Percentiles rank a stretch among this genome's conserved stretches.
Conservation (phyloP, 1,284 basidiomycete genomes). For the Megacollybia platyphylla region DNA sequence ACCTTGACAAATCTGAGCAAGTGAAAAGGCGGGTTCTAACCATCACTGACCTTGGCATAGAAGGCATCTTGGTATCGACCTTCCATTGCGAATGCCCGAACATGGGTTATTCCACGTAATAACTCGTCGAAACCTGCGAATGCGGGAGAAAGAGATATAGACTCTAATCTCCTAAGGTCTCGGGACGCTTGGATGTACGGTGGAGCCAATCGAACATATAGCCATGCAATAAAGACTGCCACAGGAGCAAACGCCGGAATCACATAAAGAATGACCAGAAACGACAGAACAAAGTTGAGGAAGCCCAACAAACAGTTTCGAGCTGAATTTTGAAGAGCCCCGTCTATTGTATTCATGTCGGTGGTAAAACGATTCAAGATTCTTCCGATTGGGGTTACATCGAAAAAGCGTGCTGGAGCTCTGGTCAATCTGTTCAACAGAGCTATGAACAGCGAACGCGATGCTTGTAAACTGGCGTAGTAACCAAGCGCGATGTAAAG, state of each 20-base stretch:
- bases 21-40: neutral
- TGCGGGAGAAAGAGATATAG: slow-evolving; percentile 52
- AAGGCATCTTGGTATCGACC: slow-evolving; percentile 61
- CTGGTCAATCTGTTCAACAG: slow-evolving; percentile 43
- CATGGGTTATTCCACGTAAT: slow-evolving; percentile 62
- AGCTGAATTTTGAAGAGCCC: slow-evolving; percentile 44
- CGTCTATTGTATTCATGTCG: slow-evolving; percentile 68
- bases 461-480: slow-evolving; percentile 54
- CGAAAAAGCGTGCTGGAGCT: slow-evolving; percentile 57
- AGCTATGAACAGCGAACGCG: slow-evolving; percentile 40
- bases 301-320: slow-evolving; percentile 41
- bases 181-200: slow-evolving; percentile 58
- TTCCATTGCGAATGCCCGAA: slow-evolving; percentile 78
- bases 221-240: slow-evolving; percentile 55
- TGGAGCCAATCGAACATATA: slow-evolving; percentile 62
- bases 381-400: slow-evolving; percentile 56
- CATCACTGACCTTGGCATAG: slow-evolving; percentile 31
- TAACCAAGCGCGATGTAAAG: slow-evolving; percentile 41
- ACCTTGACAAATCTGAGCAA: slow-evolving; percentile 29
- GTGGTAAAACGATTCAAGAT: slow-evolving; percentile 73
- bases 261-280: slow-evolving; percentile 48
- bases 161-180: slow-evolving; percentile 63
- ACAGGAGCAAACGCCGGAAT: slow-evolving; percentile 62
- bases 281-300: slow-evolving; percentile 54
- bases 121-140: slow-evolving; percentile 74